These are phyloP conservation scores for Psidium friedrichsthalianum DNA, from an alignment of 345 rosid species.

Conservation along the genomic window DNA sequence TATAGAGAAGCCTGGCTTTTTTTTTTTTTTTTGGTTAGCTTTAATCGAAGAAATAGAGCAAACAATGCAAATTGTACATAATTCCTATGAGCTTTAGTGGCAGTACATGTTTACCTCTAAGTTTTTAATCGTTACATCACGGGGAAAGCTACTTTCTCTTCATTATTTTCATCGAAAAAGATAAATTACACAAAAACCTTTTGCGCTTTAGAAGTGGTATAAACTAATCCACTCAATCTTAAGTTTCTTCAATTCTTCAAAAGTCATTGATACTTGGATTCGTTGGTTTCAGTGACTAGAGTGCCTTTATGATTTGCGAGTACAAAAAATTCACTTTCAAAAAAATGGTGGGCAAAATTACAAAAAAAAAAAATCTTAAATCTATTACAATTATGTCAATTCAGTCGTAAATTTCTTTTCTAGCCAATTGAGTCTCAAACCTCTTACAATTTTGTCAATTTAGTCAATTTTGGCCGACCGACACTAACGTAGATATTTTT, in stretches of 20 bases:
- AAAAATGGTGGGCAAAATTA: neutral
- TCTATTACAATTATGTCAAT: rapidly evolving
- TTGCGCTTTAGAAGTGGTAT: neutral
- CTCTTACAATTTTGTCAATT: rapidly evolving
- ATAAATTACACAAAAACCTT: neutral
- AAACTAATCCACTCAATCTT: neutral
- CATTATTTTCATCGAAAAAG: neutral
- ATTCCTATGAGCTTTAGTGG: no score
- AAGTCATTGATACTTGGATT: neutral
- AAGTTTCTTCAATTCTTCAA: neutral
- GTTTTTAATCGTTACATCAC: no score
- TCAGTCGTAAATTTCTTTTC: neutral
- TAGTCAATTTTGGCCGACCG: rapidly evolving
- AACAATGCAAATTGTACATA: no score
- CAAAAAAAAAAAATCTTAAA: neutral
- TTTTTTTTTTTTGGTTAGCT: no score
- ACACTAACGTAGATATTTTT: rapidly evolving
- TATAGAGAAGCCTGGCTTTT: no score
- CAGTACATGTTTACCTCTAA: no score
- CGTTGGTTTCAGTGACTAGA: no score
- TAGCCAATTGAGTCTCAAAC: neutral
- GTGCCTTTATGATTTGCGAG: neutral
- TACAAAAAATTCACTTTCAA: neutral
- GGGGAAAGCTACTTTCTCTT: neutral
- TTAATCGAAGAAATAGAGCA: no score